Base-by-base conservation (phyloP, 2,329 filamentous ascomycete genomes). In the Fusarium nanum region DNA sequence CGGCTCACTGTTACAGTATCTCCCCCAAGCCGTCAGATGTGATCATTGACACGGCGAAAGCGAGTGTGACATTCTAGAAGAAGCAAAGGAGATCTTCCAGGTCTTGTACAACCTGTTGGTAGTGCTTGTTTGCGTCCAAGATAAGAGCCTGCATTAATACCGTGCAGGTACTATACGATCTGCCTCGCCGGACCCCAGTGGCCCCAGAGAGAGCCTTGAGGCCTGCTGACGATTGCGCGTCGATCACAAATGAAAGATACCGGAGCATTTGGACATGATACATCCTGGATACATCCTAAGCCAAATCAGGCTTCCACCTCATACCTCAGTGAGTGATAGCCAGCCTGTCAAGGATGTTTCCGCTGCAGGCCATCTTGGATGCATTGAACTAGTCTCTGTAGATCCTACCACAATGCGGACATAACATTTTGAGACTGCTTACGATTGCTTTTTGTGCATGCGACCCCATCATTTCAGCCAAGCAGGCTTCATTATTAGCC, bases 1-100 rank as follows among this genome's bases (percentile, higher is more conserved):
- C 49, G 20, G 28, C 23, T 47, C 46, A 42, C n/a, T n/a, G 14
- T 28, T 30, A 28, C 30, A 42, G 16, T 12, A 30, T 37, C n/a
- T 5, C 13, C 18, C n/a, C 48, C 30, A 20, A 45, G 20, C 28
- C 25, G 13, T 20, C n/a, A 57, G 47, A 47, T 60, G 53, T 32
- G 28, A 44, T n/a, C 22, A 22, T 52, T 60, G 41, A 44, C 46
- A 37, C 25, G 41, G 47, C 20, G 14, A 22, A 27, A n/a, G 32
- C n/a, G 27, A 47, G 54, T 66, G 30, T 47, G n/a, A 60, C 54
- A 48, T 66, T 66, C 63, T 49, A 48, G 63, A 66, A 66, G 47
- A 20, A 40, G 37, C 25, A 27, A 13, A 44, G 23, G 64, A 60
- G 34, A 25, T 23, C 53, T 44, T 18, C 23, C 45, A 34, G 27